phyloP scores from a whole-genome alignment of 164 flowering plant species.

The Amborella trichopoda region DNA sequence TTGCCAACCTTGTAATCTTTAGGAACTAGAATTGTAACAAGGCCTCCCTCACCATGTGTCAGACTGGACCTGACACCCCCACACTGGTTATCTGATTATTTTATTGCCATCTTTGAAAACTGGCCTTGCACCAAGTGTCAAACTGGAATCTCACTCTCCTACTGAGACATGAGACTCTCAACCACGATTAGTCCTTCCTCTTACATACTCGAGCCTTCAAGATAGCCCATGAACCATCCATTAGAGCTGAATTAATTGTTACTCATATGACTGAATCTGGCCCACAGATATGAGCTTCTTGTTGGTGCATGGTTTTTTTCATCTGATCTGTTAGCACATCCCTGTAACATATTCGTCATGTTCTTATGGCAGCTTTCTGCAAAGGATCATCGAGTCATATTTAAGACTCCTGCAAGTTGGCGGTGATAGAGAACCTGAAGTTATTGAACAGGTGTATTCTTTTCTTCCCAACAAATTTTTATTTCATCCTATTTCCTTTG shows the following conservation, averaged over 20 bases:
- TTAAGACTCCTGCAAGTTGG: conserved; percentile 62
- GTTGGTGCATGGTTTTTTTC: conserved; percentile 2
- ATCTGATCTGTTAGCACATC: too few relatives aligned
- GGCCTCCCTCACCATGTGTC: too few relatives aligned
- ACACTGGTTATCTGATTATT: too few relatives aligned
- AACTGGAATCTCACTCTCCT: too few relatives aligned
- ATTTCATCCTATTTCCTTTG: too few relatives aligned
- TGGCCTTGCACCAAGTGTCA: too few relatives aligned
- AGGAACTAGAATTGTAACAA: too few relatives aligned
- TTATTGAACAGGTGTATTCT: conserved; percentile 63
- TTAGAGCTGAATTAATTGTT: background rate
- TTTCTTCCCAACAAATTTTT: background rate
- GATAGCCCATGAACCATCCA: background rate
- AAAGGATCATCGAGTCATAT: conserved; percentile 33
- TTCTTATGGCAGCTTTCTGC: conserved; percentile 43
- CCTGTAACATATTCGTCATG: conserved; percentile 5
- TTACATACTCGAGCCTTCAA: background rate
- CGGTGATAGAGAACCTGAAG: conserved; percentile 84
- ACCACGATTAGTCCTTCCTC: background rate
- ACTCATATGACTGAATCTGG: background rate
- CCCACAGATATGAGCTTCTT: background rate
- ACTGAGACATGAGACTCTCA: too few relatives aligned
- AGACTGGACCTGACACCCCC: too few relatives aligned
- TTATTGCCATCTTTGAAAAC: too few relatives aligned
- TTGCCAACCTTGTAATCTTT: too few relatives aligned